These are phyloP conservation scores for Amanita polypyramis DNA, from an alignment of 768 basidiomycete species.

Conservation along the genomic window DNA sequence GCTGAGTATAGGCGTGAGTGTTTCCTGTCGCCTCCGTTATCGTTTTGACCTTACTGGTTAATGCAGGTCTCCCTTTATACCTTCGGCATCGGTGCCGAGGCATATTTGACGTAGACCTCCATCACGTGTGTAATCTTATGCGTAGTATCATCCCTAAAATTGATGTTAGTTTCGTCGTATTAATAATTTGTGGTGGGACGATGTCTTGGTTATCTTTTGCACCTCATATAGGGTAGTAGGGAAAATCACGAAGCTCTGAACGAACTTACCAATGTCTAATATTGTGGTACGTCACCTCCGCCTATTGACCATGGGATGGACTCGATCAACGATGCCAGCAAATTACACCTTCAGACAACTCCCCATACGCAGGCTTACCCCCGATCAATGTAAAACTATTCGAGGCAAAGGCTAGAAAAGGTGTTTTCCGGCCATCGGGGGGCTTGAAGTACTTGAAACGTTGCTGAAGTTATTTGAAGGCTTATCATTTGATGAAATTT, in stretches of 20 bases:
- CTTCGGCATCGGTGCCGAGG: too few relatives aligned
- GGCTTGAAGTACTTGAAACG: neutral
- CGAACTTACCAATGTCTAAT: conserved; percentile 23
- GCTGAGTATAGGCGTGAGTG: neutral
- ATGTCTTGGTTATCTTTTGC: neutral
- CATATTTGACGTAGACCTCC: too few relatives aligned
- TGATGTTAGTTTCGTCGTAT: neutral
- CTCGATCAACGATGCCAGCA: conserved; percentile 10
- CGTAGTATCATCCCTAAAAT: too few relatives aligned
- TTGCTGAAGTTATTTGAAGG: conserved; percentile 24
- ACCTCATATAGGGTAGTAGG: neutral
- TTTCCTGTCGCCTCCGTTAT: neutral
- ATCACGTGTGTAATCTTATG: too few relatives aligned
- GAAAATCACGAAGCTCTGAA: too few relatives aligned
- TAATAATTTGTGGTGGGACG: neutral
- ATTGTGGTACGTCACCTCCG: conserved; percentile 20
- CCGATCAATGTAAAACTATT: conserved; percentile 39
- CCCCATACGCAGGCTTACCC: conserved; percentile 42
- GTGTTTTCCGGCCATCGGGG: conserved; percentile 18
- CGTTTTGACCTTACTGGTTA: too few relatives aligned
- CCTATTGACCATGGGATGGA: neutral
- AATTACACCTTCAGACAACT: conserved; percentile 31
- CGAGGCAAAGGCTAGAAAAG: conserved; percentile 59
- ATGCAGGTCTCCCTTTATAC: too few relatives aligned
- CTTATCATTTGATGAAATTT: conserved; percentile 61